phyloP scores from a whole-genome alignment of 2,329 filamentous ascomycete species.

The Aspergillus sp. region DNA sequence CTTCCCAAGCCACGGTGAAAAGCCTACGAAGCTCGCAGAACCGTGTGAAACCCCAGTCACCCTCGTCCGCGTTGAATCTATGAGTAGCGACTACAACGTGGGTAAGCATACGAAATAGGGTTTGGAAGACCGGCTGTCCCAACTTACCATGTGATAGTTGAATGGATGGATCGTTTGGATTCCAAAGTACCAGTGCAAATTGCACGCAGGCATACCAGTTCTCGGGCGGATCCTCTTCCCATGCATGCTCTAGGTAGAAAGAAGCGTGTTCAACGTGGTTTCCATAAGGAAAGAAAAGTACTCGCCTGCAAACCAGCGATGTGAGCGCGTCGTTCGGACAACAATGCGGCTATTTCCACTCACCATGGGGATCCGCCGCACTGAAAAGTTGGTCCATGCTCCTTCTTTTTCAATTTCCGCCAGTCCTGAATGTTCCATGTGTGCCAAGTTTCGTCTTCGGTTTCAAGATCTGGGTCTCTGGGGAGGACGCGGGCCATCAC shows the following conservation, averaged over 20 bases:
- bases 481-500: conserved; percentile 81
- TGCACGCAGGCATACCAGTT: conserved; percentile 97
- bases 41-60: conserved; percentile 98
- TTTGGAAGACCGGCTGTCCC: not conserved
- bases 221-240: conserved; percentile 73
- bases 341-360: conserved; percentile 25
- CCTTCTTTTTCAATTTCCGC: conserved; percentile 72
- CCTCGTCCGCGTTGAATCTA: conserved; percentile 92
- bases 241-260: conserved; percentile 95
- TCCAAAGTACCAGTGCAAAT: conserved; percentile 92
- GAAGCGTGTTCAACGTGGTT: conserved; percentile 94
- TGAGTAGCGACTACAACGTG: conserved; percentile 70
- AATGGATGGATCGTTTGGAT: conserved; percentile 85
- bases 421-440: conserved; percentile 90
- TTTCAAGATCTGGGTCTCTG: conserved; percentile 75
- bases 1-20: conserved; percentile 76
- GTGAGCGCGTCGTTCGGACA: conserved; percentile 16
- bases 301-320: conserved; percentile 62
- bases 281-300: conserved; percentile 91
- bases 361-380: conserved; percentile 87
- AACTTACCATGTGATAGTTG: conserved; percentile 68
- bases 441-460: conserved; percentile 70
- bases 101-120: conserved; percentile 6
- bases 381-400: conserved; percentile 84
- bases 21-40: conserved; percentile 87